Base-by-base conservation (phyloP, 768 basidiomycete species). In the Goffeauzyma gilvescens region DNA sequence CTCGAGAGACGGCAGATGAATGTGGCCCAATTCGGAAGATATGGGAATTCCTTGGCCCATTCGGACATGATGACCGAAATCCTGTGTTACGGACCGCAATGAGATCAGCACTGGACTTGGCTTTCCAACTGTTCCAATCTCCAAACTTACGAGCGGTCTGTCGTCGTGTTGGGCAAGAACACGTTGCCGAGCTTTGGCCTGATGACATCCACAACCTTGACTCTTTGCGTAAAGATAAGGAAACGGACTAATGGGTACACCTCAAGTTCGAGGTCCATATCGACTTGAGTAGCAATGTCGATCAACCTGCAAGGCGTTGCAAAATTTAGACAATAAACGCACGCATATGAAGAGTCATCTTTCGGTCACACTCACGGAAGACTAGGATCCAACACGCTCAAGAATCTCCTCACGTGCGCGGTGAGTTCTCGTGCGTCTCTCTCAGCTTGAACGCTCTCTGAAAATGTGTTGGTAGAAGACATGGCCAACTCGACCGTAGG, bases 171-270 rank as follows among this genome's bases (percentile, higher is more conserved):
- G 13, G 82, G 73, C 31, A 89, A 68, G 4, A 75, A 93, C 0
- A 84, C 72, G 0, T 82, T 87, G 62, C 81, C 79, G 32, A 95
- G 62, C 33, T 77, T 73, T 3, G 64, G 66, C 54, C 86, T 81
- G 24, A 96, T 75, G 14, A 76, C 72, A 49, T 95, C 87, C 32
- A 93, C 78, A 21, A 96, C 68, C 52, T 84, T 84, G 5, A 85
- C 90, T 55, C 83, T 73, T 41, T 83, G 72, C 63, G 87, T 86
- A 46, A 83, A 77, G 23, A 95, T 81, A 23, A 98, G 70, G 74
- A 86, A 86, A 14, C 84, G 75, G 7, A 90, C 89, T n/a, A 81
- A 75, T 0, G 86, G 82, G 55, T 81, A 82, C 0, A 90, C 71
- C 53, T 90, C 83, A 0, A 48, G 53, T n/a, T 62, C 56, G 14